Evolutionary conservation across 352 stramenopile genomes (phyloP).

Genomic region (Phytophthora lateralis): DNA sequence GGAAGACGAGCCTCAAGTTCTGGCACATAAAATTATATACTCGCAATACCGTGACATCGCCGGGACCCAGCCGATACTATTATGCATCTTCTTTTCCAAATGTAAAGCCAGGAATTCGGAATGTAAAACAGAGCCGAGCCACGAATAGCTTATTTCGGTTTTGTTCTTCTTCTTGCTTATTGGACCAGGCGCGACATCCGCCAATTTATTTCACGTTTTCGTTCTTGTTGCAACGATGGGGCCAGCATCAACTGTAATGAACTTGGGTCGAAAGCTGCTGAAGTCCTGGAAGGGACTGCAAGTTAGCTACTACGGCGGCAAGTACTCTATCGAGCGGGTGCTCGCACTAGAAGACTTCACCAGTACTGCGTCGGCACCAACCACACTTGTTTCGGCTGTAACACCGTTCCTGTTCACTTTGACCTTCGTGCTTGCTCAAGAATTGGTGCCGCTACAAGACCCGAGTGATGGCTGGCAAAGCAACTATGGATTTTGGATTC

Average conservation of each 20-base stretch:
- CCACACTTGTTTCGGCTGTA: neutral
- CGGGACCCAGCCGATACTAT: no score
- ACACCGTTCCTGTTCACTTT: constrained; percentile 1
- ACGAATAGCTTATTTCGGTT: neutral
- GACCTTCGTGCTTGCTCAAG: neutral
- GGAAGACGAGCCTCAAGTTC: no score
- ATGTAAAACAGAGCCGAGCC: no score
- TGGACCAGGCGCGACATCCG: no score
- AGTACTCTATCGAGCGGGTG: constrained; percentile 10
- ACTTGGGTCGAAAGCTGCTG: neutral
- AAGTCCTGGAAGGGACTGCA: constrained; percentile 7
- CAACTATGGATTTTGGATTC: constrained; percentile 25
- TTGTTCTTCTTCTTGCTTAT: no score
- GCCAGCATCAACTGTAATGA: neutral
- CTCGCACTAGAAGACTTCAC: constrained; percentile 15
- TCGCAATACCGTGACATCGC: no score
- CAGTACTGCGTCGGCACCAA: neutral
- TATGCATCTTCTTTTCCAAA: no score
- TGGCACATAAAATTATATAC: no score
- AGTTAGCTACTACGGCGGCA: constrained; percentile 18
- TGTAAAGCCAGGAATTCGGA: no score
- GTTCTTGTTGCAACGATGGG: neutral
- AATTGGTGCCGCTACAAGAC: constrained; percentile 18
- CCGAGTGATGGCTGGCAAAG: constrained; percentile 5
- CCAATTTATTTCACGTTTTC: neutral